Evolutionary conservation across 2,329 filamentous ascomycete species (phyloP).

Genomic region (Didymella arachidicola): DNA sequence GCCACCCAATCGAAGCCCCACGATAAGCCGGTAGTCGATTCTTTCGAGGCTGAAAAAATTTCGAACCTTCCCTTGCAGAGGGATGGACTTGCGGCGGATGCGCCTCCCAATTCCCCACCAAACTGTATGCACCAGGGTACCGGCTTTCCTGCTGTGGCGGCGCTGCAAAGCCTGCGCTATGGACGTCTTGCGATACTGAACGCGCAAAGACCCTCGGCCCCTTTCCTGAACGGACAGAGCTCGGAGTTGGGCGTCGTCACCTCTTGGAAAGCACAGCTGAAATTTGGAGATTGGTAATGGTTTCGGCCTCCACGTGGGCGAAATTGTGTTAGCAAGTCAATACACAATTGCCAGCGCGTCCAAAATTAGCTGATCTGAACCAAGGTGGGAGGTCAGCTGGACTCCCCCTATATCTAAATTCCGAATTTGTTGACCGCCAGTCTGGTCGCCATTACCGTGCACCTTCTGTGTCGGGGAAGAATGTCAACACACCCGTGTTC

Average conservation of each 20-base stretch:
- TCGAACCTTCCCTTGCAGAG: conserved; percentile 19
- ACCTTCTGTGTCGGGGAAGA: conserved; percentile 24
- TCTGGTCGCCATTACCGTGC: conserved; percentile 24
- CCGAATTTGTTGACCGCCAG: conserved; percentile 24
- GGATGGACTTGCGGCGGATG: conserved; percentile 13
- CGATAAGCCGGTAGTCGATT: conserved; percentile 18
- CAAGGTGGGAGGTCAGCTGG: conserved; percentile 18
- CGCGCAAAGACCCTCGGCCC: conserved; percentile 19
- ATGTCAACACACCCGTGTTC: conserved; percentile 20
- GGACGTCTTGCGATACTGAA: conserved; percentile 13
- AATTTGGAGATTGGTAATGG: conserved; percentile 18
- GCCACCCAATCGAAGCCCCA: conserved; percentile 19
- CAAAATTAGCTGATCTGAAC: conserved; percentile 16
- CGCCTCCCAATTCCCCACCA: conserved; percentile 16
- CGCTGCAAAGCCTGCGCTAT: conserved; percentile 17
- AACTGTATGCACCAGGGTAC: conserved; percentile 14
- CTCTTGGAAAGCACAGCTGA: conserved; percentile 17
- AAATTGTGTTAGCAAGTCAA: conserved; percentile 7
- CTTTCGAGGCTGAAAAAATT: conserved; percentile 23
- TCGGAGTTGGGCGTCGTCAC: conserved; percentile 19
- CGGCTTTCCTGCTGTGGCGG: conserved; percentile 19
- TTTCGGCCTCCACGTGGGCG: conserved; percentile 9
- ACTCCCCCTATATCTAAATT: conserved; percentile 22
- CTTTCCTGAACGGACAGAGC: conserved; percentile 16
- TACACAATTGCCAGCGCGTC: conserved; percentile 17